Conservation (phyloP, 441 rosid genomes). For the Mallotus japonicus region DNA sequence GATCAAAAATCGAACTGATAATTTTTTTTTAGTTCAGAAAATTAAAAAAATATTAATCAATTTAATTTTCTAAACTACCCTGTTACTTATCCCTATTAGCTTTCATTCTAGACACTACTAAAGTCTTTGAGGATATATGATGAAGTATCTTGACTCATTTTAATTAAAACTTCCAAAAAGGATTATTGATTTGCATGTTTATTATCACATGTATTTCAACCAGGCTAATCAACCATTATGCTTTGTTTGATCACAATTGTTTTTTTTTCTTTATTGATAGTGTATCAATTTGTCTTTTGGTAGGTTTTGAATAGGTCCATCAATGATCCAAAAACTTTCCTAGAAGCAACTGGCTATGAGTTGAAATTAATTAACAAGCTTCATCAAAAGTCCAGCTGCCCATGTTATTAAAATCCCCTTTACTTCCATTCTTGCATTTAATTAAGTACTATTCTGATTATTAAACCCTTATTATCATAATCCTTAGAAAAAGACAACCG, state of each 20-base stretch:
- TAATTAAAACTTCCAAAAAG: background rate
- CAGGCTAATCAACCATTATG: background rate
- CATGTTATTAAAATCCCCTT: background rate
- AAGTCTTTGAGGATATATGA: background rate
- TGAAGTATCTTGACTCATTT: background rate
- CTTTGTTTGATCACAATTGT: background rate
- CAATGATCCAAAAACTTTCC: conserved; percentile 15
- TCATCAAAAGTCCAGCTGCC: background rate
- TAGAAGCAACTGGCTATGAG: conserved; percentile 12
- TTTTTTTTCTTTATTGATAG: background rate
- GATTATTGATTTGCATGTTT: background rate
- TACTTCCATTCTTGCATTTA: conserved; percentile 19
- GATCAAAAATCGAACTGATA: too few relatives aligned
- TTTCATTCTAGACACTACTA: background rate
- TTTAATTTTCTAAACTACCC: too few relatives aligned
- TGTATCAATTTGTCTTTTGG: conserved; percentile 20
- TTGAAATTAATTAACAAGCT: conserved; percentile 28
- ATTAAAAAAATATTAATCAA: too few relatives aligned
- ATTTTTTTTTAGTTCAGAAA: too few relatives aligned
- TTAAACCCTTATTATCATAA: background rate
- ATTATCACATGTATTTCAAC: background rate
- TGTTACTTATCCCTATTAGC: too few relatives aligned
- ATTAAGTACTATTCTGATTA: background rate
- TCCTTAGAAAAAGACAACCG: conserved; percentile 22
- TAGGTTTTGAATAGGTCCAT: conserved; percentile 37